Base-by-base conservation (phyloP, 768 basidiomycete genomes). In the Tephrocybe sp. region DNA sequence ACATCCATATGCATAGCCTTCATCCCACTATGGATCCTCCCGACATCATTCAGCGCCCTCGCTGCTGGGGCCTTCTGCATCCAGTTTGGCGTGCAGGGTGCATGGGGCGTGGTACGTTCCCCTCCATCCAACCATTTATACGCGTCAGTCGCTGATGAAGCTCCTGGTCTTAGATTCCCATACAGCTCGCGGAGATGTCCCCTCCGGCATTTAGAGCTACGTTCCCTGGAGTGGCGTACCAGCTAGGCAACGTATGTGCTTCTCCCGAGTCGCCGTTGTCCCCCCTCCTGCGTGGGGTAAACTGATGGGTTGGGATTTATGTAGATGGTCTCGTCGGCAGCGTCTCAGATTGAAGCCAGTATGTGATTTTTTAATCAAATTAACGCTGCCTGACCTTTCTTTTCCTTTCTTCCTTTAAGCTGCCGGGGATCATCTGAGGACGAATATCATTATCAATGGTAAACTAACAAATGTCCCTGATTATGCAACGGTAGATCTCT, bases 141-240 rank as follows among this genome's bases (percentile, higher is more conserved):
- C n/a, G n/a, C n/a, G n/a, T n/a, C n/a, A n/a, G n/a, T n/a, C n/a
- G n/a, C n/a, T n/a, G n/a, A n/a, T n/a, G n/a, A n/a, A n/a, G n/a
- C n/a, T n/a, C n/a, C n/a, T n/a, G n/a, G n/a, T n/a, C 73, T 38
- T 51, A 76, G 75, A 74, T 78, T 49, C 91, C 92, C 1, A 87
- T 92, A 58, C 87, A 86, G 64, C 74, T 95, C 21, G 77, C 83
- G 11, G 92, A 96, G 66, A 77, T 92, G 69, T 87, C 88, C 0
- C 93, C 93, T 2, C 87, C 90, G 4, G 92, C 89, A 0, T 95
- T 93, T 77, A 77, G 93, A 49, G 89, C 91, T 3, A 87, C 87
- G 1, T 93, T 92, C 75, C 87, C 88, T 31, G 92, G 92, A 51
- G 81, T 91, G 0, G 82, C 87, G 2, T 94, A 93, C 67, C 92